phyloP scores from a whole-genome alignment of 257 asterid genomes.

The Nicotiana noctiflora region DNA sequence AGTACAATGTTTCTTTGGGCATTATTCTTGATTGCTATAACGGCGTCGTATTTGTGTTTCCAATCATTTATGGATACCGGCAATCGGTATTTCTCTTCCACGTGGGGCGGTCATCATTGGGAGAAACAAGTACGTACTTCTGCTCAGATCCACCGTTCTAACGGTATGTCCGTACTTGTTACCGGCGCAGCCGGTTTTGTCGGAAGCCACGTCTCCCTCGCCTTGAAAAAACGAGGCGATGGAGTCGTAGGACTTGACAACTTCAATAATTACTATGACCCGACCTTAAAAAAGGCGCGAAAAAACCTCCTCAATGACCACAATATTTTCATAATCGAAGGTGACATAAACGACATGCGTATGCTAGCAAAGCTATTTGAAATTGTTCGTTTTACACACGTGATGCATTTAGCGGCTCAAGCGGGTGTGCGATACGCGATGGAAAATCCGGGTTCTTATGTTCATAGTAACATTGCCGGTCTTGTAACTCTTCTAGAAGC shows the following conservation, averaged over 20 bases:
- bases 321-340: conserved; percentile 38
- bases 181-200: conserved; percentile 93
- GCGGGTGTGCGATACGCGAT: conserved; percentile 81
- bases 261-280: conserved; percentile 62
- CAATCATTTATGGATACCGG: conserved; percentile 55
- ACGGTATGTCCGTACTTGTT: conserved; percentile 58
- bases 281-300: conserved; percentile 39
- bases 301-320: conserved; percentile 24
- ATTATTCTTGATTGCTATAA: conserved; percentile 49
- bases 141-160: conserved; percentile 49
- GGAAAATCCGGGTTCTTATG: conserved; percentile 64
- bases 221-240: conserved; percentile 72
- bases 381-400: conserved; percentile 48
- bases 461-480: conserved; percentile 73
- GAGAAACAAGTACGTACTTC: conserved; percentile 47
- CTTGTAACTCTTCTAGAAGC: conserved; percentile 64
- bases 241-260: conserved; percentile 79
- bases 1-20: conserved; percentile 77
- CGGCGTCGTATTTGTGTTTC: conserved; percentile 69
- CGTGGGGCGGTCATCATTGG: conserved; percentile 68
- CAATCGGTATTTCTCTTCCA: conserved; percentile 40
- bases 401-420: conserved; percentile 85
- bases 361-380: conserved; percentile 47
- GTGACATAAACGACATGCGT: conserved; percentile 58
- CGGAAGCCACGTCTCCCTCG: conserved; percentile 60